Base-by-base conservation (phyloP, 2,329 filamentous ascomycete genomes). In the Lasiodiplodia hormozganensis region DNA sequence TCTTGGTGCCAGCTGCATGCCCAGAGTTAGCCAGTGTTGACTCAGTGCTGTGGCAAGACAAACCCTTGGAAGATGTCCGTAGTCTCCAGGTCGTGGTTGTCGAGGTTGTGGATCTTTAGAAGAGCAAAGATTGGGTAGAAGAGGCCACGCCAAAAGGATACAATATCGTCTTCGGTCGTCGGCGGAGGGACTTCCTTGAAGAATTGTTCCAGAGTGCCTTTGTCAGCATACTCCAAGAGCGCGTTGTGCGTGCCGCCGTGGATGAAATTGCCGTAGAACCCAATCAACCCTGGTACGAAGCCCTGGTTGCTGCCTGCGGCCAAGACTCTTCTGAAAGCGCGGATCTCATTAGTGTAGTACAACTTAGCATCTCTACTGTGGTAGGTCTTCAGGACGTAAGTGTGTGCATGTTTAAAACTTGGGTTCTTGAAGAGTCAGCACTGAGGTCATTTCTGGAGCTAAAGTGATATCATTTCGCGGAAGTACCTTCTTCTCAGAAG, bases 1-100 rank as follows among this genome's bases (percentile, higher is more conserved):
- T 84, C 82, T 8, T 78, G 76, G 65, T 83, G 81, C 72, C 80
- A 79, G 0, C 79, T 82, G 52, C 14, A 1, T 38, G 2, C 1
- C 6, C 12, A 8, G 2, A 3, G 36, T 47, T 21, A 60, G 56
- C 5, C 10, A 43, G 8, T 21, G 1, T 43, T 38, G 14, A 8
- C n/a, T 38, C 18, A n/a, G 21, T 21, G 31, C 31, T 23, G 54
- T 6, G 10, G 52, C 4, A 25, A 8, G 36, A 60, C 25, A 57
- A 58, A 58, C 23, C 28, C 36, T 14, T 57, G 10, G 34, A 62
- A 25, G 36, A 38, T 12, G 31, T n/a, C n/a, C 4, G 23, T 2
- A 2, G 23, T 28, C 0, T 52, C 49, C 23, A 23, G 28, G 11
- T 52, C 49, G 3, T 38, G 14, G 4, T 23, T n/a, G 2, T 34